Evolutionary conservation across 1,139 yeast genomes (phyloP).

Genomic region (Suhomyces ambrosiae): DNA sequence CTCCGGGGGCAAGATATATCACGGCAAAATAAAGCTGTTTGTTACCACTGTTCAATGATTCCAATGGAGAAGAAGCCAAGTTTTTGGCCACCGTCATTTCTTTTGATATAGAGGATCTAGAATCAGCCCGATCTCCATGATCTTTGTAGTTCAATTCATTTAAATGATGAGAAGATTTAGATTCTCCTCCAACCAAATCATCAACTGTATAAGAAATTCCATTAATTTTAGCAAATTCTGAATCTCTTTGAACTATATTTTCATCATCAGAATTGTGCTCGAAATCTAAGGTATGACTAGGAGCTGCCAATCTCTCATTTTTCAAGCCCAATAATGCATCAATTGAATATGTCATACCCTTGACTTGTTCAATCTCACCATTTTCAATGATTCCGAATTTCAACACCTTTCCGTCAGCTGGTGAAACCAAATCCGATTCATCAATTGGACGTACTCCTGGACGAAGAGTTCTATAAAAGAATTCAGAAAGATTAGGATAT

Average conservation of each 20-base stretch:
- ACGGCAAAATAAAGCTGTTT: conserved; percentile 85
- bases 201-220: conserved; percentile 75
- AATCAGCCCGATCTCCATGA: conserved; percentile 56
- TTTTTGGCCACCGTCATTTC: conserved; percentile 48
- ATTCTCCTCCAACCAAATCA: conserved; percentile 61
- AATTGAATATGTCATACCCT: conserved; percentile 91
- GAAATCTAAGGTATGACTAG: conserved; percentile 57
- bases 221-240: conserved; percentile 76
- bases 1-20: conserved; percentile 96
- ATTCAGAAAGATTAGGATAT: conserved; percentile 82
- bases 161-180: conserved; percentile 36
- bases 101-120: conserved; percentile 36
- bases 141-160: conserved; percentile 54
- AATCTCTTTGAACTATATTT: conserved; percentile 54
- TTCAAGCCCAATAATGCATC: conserved; percentile 83
- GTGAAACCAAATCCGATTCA: conserved; percentile 72
- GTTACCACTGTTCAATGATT: conserved; percentile 32
- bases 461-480: conserved; percentile 80
- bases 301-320: conserved; percentile 56
- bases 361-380: conserved; percentile 94
- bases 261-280: conserved; percentile 44
- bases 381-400: conserved; percentile 82
- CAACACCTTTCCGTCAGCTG: conserved; percentile 90
- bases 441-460: conserved; percentile 84
- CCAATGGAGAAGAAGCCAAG: conserved; percentile 41